Evolutionary conservation across 176 grass and related monocot genomes (phyloP).

Genomic region (Tillandsia leiboldiana): DNA sequence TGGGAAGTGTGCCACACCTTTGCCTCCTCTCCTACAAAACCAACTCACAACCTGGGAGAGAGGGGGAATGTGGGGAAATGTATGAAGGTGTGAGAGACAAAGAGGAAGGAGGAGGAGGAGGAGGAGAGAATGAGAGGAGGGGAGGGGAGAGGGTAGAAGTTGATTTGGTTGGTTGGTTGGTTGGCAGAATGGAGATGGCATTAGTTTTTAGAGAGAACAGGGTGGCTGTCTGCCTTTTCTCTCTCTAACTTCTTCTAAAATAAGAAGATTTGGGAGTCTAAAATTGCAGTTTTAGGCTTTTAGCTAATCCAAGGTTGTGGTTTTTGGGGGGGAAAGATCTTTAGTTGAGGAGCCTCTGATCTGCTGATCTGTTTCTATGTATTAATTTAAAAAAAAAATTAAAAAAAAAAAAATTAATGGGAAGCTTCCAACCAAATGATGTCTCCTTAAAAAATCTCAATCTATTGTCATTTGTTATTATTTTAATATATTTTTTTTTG

Average conservation of each 20-base stretch:
- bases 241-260: background rate
- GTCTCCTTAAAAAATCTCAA: no score
- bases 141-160: background rate
- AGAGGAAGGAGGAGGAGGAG: background rate
- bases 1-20: background rate
- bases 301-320: constrained; percentile 3
- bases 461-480: no score
- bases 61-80: background rate
- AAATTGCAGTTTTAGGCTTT: background rate
- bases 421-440: no score
- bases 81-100: background rate
- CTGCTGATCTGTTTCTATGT: no score
- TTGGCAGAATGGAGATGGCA: background rate
- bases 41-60: background rate
- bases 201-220: background rate
- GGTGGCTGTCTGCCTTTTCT: background rate
- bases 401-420: no score
- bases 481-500: no score
- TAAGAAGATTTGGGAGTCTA: background rate
- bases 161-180: background rate
- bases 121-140: background rate
- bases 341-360: no score
- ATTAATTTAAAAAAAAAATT: no score
- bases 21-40: background rate
- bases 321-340: background rate